Base-by-base conservation (phyloP, 768 basidiomycete species). In the Pulveroboletus ravenelii region DNA sequence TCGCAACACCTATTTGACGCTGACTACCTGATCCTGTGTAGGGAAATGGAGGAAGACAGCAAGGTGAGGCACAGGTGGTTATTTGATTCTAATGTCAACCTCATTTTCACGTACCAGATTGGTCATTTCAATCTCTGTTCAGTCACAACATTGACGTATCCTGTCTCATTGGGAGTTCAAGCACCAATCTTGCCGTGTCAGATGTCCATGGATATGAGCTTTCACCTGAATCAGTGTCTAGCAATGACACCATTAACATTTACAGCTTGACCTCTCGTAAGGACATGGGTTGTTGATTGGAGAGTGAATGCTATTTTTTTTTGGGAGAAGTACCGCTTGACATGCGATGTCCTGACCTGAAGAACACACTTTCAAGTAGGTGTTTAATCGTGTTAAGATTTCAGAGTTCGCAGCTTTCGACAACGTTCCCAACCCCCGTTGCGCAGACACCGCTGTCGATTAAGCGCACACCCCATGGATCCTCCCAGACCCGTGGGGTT, bases 401-500 rank as follows among this genome's bases (percentile, higher is more conserved):
- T 5, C 40, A 27, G 31, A 27, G 32, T 13, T 57, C 25, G 53
- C 7, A n/a, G 30, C 15, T 41, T 32, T 50, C 31, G 41, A 34
- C 41, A 80, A 78, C 72, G 8, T 52, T 69, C 32, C 68, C 76
- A 0, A 53, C 61, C 42, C 63, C 68, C 8, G 59, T 66, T 5
- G 67, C 79, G 3, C 69, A 74, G 6, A 74, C 78, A 3, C 76
- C 68, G 87, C 44, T 82, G 79, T 18, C 62, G 20, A 72, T 90
- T 4, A 80, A 76, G 31, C 18, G n/a, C n/a, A n/a, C n/a, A n/a
- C n/a, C n/a, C n/a, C 78, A 77, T 34, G 88, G 91, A 17, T 75
- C 81, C 12, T 84, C 80, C 47, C 93, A 94, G 65, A 85, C 83
- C 8, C 78, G 77, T 40, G 93, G 92, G 5, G 74, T 78, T 14